Evolutionary conservation across 768 basidiomycete genomes (phyloP).

Genomic region (Termitomyces heimii): DNA sequence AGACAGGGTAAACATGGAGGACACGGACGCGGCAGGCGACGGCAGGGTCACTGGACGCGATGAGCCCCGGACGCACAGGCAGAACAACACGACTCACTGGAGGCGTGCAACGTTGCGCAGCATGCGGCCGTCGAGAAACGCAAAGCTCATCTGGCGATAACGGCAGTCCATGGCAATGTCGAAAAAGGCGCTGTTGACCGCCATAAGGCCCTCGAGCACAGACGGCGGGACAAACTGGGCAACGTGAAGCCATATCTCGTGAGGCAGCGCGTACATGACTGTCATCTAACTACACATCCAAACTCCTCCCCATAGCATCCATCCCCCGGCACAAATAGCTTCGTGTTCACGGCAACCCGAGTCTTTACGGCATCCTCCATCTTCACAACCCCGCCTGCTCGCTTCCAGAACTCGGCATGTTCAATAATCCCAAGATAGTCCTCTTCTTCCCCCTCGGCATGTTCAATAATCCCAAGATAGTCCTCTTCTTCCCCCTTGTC

Average conservation of each 20-base stretch:
- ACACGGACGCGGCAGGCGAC: slow-evolving; percentile 44
- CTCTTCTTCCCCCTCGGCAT: no score
- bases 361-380: slow-evolving; percentile 8
- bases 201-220: slow-evolving; percentile 14
- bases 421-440: no score
- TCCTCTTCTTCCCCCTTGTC: no score
- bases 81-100: slow-evolving; percentile 25
- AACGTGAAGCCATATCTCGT: slow-evolving; percentile 25
- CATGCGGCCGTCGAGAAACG: slow-evolving; percentile 41
- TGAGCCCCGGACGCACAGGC: no score
- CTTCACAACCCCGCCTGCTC: slow-evolving; percentile 2
- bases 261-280: slow-evolving; percentile 16
- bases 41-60: slow-evolving; percentile 32
- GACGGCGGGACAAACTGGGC: slow-evolving; percentile 20
- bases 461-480: no score
- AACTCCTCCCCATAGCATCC: slow-evolving; percentile 9
- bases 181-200: slow-evolving; percentile 23
- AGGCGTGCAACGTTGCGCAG: slow-evolving; percentile 32
- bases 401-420: slow-evolving; percentile 8
- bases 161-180: slow-evolving; percentile 36
- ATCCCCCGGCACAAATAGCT: slow-evolving; percentile 3
- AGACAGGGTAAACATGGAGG: slow-evolving; percentile 42
- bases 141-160: slow-evolving; percentile 44
- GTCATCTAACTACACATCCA: not conserved
- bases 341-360: not conserved